Evolutionary conservation across 495 filamentous ascomycete species (phyloP).

Genomic region (Podospora sp.): DNA sequence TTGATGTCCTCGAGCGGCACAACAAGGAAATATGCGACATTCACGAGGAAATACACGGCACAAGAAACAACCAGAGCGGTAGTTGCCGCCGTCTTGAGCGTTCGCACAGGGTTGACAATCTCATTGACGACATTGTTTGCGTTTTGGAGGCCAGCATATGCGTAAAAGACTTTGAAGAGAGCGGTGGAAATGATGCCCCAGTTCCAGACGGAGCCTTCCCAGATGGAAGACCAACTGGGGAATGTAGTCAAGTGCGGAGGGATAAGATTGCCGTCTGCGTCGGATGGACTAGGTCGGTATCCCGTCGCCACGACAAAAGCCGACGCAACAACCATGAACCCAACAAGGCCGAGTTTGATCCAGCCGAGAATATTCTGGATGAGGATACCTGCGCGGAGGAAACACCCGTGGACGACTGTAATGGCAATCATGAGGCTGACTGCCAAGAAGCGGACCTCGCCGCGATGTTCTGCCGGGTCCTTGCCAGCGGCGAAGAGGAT

Average conservation of each 20-base stretch:
- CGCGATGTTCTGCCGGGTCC: conserved; percentile 40
- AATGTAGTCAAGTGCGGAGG: background rate
- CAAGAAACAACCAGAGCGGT: conserved; percentile 63
- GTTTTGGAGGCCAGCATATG: conserved; percentile 68
- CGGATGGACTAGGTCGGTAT: conserved; percentile 29
- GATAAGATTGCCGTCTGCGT: background rate
- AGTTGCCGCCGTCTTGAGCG: conserved; percentile 64
- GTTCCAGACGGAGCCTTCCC: conserved; percentile 59
- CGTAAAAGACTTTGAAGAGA: conserved; percentile 74
- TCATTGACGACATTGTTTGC: conserved; percentile 79
- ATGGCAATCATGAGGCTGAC: conserved; percentile 62
- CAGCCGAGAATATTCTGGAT: conserved; percentile 68
- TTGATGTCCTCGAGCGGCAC: conserved; percentile 71
- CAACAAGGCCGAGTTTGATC: conserved; percentile 65
- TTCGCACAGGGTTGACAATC: conserved; percentile 68
- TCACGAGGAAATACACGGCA: conserved; percentile 67
- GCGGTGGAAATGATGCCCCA: conserved; percentile 61
- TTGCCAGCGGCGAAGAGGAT: conserved; percentile 61
- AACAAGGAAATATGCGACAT: conserved; percentile 70
- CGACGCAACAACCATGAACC: conserved; percentile 64
- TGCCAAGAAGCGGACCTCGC: conserved; percentile 60
- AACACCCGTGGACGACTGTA: conserved; percentile 63
- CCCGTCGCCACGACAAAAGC: conserved; percentile 54
- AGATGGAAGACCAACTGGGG: conserved; percentile 43
- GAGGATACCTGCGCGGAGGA: conserved; percentile 63